Conservation (phyloP, 768 basidiomycete genomes). For the Naematelia aurantialba region DNA sequence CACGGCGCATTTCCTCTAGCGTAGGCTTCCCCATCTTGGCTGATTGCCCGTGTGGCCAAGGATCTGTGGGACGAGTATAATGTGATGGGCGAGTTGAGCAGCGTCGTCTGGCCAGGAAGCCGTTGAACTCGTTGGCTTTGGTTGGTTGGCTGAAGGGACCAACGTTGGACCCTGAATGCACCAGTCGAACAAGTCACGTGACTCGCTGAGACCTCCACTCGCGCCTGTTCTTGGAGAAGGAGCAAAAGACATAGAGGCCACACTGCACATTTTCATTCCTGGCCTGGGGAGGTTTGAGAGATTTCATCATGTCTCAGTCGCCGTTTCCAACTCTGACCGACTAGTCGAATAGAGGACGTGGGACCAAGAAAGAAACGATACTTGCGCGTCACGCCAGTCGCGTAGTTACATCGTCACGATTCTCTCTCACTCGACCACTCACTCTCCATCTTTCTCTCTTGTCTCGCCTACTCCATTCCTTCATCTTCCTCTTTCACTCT, state of each 20-base stretch:
- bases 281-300: neutral
- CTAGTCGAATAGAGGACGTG: too few species aligned
- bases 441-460: neutral
- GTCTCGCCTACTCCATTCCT: neutral
- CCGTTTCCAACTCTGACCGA: slow-evolving; percentile 1
- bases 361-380: too few species aligned
- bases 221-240: neutral
- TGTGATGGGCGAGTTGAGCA: neutral
- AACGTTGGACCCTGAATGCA: neutral
- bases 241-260: too few species aligned
- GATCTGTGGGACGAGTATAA: too few species aligned
- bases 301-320: neutral
- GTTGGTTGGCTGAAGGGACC: neutral
- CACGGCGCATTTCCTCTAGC: neutral
- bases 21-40: neutral
- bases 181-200: neutral
- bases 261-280: too few species aligned
- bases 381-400: too few species aligned
- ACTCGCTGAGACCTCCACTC: neutral
- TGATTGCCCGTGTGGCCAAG: too few species aligned
- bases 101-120: neutral
- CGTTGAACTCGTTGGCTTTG: neutral
- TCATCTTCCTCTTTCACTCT: neutral
- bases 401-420: neutral
- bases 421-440: neutral